Evolutionary conservation across 441 rosid species (phyloP).

Genomic region (Adansonia grandidieri): DNA sequence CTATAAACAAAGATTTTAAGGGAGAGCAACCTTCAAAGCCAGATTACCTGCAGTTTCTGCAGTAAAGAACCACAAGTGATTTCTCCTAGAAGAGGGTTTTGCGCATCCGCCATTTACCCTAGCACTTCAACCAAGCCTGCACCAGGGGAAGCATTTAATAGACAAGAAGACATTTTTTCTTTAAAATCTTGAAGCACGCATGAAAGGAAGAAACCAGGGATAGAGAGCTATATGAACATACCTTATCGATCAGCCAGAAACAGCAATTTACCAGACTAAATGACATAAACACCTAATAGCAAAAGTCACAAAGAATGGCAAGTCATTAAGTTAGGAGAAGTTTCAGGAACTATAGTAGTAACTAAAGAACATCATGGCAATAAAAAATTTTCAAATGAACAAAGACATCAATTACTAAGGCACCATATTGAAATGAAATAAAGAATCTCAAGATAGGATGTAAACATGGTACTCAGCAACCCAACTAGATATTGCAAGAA

Average conservation of each 20-base stretch:
- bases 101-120: conserved; percentile 66
- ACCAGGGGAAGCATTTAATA: neutral
- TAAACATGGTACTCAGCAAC: neutral
- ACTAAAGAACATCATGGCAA: neutral
- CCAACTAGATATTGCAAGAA: neutral
- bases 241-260: neutral
- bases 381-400: neutral
- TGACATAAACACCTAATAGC: conserved; percentile 15
- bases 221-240: neutral
- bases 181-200: neutral
- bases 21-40: conserved; percentile 4
- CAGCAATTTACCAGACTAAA: neutral
- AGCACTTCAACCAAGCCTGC: conserved; percentile 30
- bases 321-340: neutral
- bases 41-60: conserved; percentile 82
- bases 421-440: neutral
- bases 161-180: neutral
- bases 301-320: neutral
- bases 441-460: neutral
- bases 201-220: neutral
- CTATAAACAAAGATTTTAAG: conserved; percentile 12
- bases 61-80: conserved; percentile 85
- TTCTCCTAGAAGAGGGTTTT: conserved; percentile 84
- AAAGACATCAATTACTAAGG: conserved; percentile 17
- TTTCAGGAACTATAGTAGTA: neutral